Percentiles rank a stretch among this genome's conserved stretches.
Conservation (phyloP, 305 asterid species). For the Salvia sclarea region DNA sequence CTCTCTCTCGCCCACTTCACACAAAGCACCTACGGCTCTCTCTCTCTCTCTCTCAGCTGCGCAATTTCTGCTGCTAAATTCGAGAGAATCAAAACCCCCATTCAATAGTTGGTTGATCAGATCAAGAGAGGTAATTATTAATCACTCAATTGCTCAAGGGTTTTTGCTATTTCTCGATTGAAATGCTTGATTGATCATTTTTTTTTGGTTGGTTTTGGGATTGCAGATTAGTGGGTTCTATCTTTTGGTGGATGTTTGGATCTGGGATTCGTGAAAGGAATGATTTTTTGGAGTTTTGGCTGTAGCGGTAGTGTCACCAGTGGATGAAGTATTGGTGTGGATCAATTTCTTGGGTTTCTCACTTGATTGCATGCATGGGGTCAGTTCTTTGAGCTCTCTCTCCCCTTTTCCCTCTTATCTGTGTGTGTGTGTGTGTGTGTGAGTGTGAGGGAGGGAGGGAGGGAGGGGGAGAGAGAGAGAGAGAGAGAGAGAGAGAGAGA, state of each 20-base stretch:
- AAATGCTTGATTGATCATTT: conserved; percentile 8
- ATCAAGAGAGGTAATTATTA: conserved; percentile 26
- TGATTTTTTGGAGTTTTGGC: conserved; percentile 27
- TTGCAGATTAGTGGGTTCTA: too few species aligned
- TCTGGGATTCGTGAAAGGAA: conserved; percentile 38
- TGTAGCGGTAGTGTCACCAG: conserved; percentile 17
- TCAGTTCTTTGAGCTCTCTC: conserved; percentile 42
- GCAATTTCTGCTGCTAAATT: conserved; percentile 27
- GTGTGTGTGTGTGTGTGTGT: background rate
- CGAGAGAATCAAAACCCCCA: conserved; percentile 26
- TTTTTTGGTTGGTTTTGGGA: too few species aligned
- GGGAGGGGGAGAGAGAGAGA: too few species aligned
- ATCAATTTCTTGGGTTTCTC: conserved; percentile 56
- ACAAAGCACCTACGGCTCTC: conserved; percentile 20
- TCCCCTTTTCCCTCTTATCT: conserved; percentile 25
- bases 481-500: too few species aligned
- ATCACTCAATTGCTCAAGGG: background rate
- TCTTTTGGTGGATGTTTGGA: conserved; percentile 21
- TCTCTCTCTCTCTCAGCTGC: conserved; percentile 1
- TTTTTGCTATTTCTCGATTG: background rate
- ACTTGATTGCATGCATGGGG: conserved; percentile 82
- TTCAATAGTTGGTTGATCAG: conserved; percentile 35
- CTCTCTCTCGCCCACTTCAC: conserved; percentile 27
- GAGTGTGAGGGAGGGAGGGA: background rate
- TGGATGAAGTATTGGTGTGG: conserved; percentile 48